Evolutionary conservation across 2,329 filamentous ascomycete species (phyloP).

Genomic region (Alternaria sp.): DNA sequence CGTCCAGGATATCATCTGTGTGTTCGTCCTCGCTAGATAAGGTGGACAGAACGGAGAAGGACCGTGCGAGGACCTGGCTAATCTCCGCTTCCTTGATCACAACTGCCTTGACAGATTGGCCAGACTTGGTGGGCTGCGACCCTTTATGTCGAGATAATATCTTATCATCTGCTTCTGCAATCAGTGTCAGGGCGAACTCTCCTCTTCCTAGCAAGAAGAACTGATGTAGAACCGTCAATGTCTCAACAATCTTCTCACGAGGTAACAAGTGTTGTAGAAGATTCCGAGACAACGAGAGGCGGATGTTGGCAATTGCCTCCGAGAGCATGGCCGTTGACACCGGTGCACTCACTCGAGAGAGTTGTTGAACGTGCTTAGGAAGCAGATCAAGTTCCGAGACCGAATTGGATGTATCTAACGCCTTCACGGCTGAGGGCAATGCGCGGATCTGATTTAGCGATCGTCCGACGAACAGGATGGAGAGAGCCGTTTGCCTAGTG

Average conservation of each 20-base stretch:
- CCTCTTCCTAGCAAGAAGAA: conserved; percentile 88
- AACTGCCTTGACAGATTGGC: conserved; percentile 66
- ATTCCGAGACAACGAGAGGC: conserved; percentile 81
- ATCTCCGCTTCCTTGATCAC: conserved; percentile 88
- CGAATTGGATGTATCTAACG: conserved; percentile 32
- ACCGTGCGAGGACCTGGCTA: conserved; percentile 73
- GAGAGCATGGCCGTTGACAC: conserved; percentile 75
- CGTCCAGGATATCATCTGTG: conserved; percentile 76
- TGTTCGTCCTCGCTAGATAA: conserved; percentile 79
- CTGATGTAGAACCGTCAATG: conserved; percentile 77
- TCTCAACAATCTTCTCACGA: conserved; percentile 74
- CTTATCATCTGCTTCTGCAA: conserved; percentile 82
- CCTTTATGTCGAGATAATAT: conserved; percentile 72
- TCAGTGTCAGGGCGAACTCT: conserved; percentile 88
- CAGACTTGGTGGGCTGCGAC: conserved; percentile 46
- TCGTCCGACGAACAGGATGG: conserved; percentile 88
- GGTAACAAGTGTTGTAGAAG: conserved; percentile 84
- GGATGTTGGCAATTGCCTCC: conserved; percentile 74
- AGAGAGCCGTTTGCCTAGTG: conserved; percentile 72
- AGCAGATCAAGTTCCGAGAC: conserved; percentile 64
- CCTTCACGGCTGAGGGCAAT: conserved; percentile 38
- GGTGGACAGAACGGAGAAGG: conserved; percentile 80
- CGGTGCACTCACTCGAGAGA: conserved; percentile 74
- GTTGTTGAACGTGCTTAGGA: conserved; percentile 70
- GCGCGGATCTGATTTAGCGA: conserved; percentile 81